Base-by-base conservation (phyloP, 2,329 filamentous ascomycete species). In the Phialophora expanda region DNA sequence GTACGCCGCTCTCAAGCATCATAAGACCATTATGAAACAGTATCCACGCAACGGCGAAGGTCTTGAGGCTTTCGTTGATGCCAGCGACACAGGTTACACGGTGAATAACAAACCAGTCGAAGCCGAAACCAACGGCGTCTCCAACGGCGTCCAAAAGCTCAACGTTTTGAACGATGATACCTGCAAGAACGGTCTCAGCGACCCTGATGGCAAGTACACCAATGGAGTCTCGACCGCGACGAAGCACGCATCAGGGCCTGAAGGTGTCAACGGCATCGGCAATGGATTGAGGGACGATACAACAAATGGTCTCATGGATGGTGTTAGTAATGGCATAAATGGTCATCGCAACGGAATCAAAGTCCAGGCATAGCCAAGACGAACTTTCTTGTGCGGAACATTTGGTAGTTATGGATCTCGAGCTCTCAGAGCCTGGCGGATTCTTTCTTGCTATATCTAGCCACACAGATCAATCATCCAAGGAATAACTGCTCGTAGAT, bases 61-160 rank as follows among this genome's bases (percentile, higher is more conserved):
- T 28, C 67, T 91, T 0, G 89, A 91, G 69, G 88, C 89, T 0
- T 90, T 85, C 65, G 89, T 91, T 7, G 89, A 91, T 73, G 79
- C 85, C 1, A 87, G 85, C 65, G 89, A 91, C 71, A 91, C 88
- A 55, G 89, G 89, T 0, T 84, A 84, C 74, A 84, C 82, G 7
- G 72, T 82, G 68, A 83, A 83, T 71, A 73, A 73, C 14, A 64
- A 68, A 24, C 62, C 64, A 8, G 54, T 66, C 20, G 66, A 68
- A 38, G 26, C 11, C 3, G 53, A 55, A 17, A 59, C 14, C 12
- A 64, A 69, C 28, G 54, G 65, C 30, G 20, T 66, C 4, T 69
- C 63, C 1, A 60, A 64, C 14, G 63, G 63, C 7, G 51, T 65
- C 9, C 66, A 65, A 24, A 70, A 69, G n/a, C 30, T 71, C 17